Evolutionary conservation across 371 early-diverging fungal species (phyloP), one percentile per base, ranked within the genome.

Genomic region (Rhizomucor miehei): DNA sequence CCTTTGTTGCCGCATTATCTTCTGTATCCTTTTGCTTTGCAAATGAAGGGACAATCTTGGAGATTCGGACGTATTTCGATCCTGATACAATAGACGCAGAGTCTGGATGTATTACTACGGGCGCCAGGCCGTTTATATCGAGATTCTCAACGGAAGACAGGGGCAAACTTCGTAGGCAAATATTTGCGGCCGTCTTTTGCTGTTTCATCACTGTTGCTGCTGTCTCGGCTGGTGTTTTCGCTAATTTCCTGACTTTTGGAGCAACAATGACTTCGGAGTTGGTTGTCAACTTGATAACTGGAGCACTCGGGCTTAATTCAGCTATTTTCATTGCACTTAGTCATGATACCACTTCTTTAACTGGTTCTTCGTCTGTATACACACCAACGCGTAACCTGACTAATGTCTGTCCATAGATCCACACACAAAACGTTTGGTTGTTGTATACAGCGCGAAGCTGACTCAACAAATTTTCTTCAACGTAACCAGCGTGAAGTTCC

Each of bases 221-320:
- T 0, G 46, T 52, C 25, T 60, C 56, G 21, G 56, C 51, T 0
- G 53, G 52, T n/a, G 56, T 51, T 49, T 60, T 60, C 1, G 61
- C 52, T n/a, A 47, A 44, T 36, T 66, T 57, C 19, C 58, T 50
- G n/a, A 80, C 75, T 71, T 89, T 89, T n/a, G 92, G 90, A 3
- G 89, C 88, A 11, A 92, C 87, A 63, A 90, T 86, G 41, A 92
- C 84, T 66, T 93, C 91, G 1, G 86, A 65, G 51, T 89, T 79
- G 21, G 79, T 79, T 16, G 78, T 79, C 19, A 93, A 67, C 57
- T 79, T 82, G 11, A 88, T 67, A 59, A 78, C 86, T 2, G 62
- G 66, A 13, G 69, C 71, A 6, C 63, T 59, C 0, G 91, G 89
- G 59, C 80, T 69, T 40, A 83, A 69, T 53, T 84, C 81, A 24